Evolutionary conservation across 345 rosid genomes (phyloP).

Genomic region (Durio zibethinus): DNA sequence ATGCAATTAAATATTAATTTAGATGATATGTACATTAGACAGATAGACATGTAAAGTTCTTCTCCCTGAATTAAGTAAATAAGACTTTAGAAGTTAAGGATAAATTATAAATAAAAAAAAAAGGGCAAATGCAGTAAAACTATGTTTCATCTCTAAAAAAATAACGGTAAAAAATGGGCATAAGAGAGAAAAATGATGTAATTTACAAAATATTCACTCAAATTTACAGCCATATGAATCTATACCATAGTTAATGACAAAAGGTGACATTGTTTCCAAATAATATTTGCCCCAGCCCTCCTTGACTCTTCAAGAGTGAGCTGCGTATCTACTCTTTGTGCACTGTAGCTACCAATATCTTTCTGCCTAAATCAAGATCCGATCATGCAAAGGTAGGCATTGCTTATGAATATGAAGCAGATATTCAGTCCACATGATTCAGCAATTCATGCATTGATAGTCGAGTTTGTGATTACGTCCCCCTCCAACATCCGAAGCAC

Average conservation of each 20-base stretch:
- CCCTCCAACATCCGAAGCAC: constrained; percentile 87
- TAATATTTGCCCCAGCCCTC: not conserved
- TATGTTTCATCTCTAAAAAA: not conserved
- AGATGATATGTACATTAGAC: no score
- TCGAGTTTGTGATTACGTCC: constrained; percentile 39
- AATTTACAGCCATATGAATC: not conserved
- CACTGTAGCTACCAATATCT: not conserved
- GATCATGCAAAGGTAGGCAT: not conserved
- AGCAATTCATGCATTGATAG: constrained; percentile 2
- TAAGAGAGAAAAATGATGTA: not conserved
- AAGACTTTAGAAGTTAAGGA: no score
- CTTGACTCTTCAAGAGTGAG: not conserved
- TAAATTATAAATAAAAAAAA: no score
- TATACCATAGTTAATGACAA: not conserved
- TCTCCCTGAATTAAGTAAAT: no score
- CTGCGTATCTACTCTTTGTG: not conserved
- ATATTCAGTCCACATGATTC: not conserved
- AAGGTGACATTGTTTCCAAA: not conserved
- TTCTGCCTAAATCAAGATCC: not conserved
- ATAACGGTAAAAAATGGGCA: not conserved
- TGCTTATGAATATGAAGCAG: not conserved
- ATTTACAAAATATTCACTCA: not conserved
- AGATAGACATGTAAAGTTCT: no score
- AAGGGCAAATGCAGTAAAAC: not conserved
- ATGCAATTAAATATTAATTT: no score